phyloP scores from a whole-genome alignment of 2,329 filamentous ascomycete genomes.

The Claviceps africana region DNA sequence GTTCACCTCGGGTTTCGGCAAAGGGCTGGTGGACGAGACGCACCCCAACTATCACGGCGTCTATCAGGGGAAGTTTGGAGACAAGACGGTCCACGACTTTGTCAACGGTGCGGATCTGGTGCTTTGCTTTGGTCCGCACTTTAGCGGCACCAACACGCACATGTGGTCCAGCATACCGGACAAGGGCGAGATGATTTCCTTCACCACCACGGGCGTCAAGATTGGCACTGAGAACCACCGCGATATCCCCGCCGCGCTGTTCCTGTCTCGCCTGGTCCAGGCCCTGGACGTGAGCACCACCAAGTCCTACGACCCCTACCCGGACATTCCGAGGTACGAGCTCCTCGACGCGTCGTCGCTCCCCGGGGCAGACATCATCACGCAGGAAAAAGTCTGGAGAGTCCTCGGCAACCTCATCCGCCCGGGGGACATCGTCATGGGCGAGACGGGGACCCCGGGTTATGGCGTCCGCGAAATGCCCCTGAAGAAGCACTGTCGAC shows the following conservation, averaged over 20 bases:
- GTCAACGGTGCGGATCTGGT: constrained; percentile 29
- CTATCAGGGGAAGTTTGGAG: constrained; percentile 29
- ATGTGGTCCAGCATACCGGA: constrained; percentile 23
- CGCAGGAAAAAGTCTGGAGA: constrained; percentile 33
- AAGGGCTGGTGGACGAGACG: constrained; percentile 35
- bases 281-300: constrained; percentile 12
- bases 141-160: constrained; percentile 32
- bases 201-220: constrained; percentile 19
- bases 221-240: constrained; percentile 18
- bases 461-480: constrained; percentile 37
- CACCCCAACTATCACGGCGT: constrained; percentile 33
- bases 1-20: constrained; percentile 32
- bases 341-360: constrained; percentile 5
- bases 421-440: constrained; percentile 39
- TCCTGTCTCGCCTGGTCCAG: constrained; percentile 11
- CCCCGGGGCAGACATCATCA: constrained; percentile 1
- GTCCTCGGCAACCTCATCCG: constrained; percentile 31
- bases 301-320: constrained; percentile 13
- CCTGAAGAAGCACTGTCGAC: constrained; percentile 32
- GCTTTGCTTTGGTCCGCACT: constrained; percentile 31
- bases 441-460: constrained; percentile 43
- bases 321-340: constrained; percentile 15
- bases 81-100: constrained; percentile 20
- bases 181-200: constrained; percentile 17
- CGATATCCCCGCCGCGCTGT: constrained; percentile 13